Evolutionary conservation across 2,329 filamentous ascomycete species (phyloP).

Genomic region (Tolypocladium capitatum): DNA sequence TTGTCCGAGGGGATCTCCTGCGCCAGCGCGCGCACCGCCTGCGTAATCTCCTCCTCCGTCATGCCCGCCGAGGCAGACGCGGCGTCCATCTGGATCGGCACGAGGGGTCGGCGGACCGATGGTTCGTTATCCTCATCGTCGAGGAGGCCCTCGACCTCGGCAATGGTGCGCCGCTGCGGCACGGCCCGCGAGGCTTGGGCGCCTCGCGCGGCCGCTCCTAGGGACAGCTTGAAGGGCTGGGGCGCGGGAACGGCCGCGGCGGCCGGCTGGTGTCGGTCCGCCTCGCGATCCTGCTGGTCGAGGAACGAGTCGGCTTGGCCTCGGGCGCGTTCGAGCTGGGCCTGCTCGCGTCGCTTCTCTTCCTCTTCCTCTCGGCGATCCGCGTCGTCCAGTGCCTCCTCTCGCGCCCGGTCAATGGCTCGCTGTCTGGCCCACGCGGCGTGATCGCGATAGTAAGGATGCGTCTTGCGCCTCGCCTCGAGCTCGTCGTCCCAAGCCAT

Average conservation of each 20-base stretch:
- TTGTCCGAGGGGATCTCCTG: conserved; percentile 82
- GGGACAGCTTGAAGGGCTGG: conserved; percentile 80
- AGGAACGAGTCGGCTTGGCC: conserved; percentile 88
- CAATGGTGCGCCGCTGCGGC: conserved; percentile 62
- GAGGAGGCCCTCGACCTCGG: conserved; percentile 84
- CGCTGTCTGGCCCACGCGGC: conserved; percentile 77
- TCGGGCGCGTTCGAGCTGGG: conserved; percentile 63
- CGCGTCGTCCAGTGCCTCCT: conserved; percentile 64
- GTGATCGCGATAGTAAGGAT: conserved; percentile 80
- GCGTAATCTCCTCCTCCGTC: conserved; percentile 75
- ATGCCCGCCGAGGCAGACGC: conserved; percentile 48
- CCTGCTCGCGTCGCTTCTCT: conserved; percentile 55
- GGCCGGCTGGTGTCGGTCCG: conserved; percentile 35
- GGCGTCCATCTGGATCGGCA: conserved; percentile 72
- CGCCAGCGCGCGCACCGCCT: conserved; percentile 69
- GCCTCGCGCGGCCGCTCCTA: conserved; percentile 76
- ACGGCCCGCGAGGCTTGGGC: conserved; percentile 42
- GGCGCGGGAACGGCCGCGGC: conserved; percentile 35
- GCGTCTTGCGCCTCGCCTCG: conserved; percentile 58
- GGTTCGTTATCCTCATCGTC: conserved; percentile 85
- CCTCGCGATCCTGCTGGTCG: conserved; percentile 67
- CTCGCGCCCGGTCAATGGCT: conserved; percentile 56
- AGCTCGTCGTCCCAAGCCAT: conserved; percentile 79
- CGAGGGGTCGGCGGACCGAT: conserved; percentile 57
- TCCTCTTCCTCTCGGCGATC: conserved; percentile 69